Percentiles rank a stretch among this genome's conserved stretches.
These are phyloP conservation scores for Amylostereum areolatum DNA, from an alignment of 1,284 basidiomycete genomes.

Conservation along the genomic window DNA sequence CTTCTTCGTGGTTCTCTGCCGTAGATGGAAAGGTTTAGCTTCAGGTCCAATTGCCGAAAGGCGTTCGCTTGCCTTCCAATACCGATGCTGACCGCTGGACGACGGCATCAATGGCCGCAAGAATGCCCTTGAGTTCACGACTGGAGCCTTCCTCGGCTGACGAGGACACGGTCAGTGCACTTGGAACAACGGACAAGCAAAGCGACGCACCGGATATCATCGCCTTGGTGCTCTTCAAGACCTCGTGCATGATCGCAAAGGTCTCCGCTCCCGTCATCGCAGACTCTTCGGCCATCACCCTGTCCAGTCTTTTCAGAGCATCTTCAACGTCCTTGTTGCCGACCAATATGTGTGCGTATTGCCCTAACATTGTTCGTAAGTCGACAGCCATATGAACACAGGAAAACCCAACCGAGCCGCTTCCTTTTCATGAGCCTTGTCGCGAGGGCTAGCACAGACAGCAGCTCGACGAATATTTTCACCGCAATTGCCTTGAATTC, in stretches of 20 bases:
- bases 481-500: neutral
- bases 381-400: too few species aligned
- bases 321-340: neutral
- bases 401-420: neutral
- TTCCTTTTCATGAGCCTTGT: neutral
- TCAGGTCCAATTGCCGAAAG: too few species aligned
- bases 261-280: neutral
- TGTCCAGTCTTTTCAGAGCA: conserved; percentile 1
- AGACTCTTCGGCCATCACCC: neutral
- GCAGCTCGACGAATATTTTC: neutral
- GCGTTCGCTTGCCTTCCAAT: too few species aligned
- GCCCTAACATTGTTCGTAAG: neutral
- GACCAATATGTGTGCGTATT: neutral
- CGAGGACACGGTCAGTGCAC: too few species aligned
- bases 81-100: too few species aligned
- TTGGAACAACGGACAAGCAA: too few species aligned
- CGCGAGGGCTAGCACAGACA: neutral
- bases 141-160: too few species aligned
- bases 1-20: too few species aligned
- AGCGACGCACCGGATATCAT: too few species aligned
- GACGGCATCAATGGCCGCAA: too few species aligned
- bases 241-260: conserved; percentile 2
- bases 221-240: conserved; percentile 2
- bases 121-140: too few species aligned
- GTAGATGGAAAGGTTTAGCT: too few species aligned